Evolutionary conservation across 768 basidiomycete genomes (phyloP).

Genomic region (Termitomyces sp.): DNA sequence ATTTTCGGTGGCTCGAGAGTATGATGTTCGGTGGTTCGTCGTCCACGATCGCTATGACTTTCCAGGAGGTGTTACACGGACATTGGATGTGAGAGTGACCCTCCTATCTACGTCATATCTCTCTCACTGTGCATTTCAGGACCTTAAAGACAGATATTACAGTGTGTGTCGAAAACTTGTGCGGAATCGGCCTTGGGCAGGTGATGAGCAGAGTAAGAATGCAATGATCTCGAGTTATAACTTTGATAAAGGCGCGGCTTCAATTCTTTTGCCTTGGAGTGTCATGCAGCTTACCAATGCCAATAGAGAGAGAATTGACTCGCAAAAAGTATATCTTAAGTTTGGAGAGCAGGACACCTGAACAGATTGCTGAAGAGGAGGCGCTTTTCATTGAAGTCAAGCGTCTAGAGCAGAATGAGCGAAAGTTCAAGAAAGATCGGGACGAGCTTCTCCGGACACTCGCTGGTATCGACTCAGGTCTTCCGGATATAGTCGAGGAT

Average conservation of each 20-base stretch:
- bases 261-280: background rate
- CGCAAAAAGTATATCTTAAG: constrained; percentile 85
- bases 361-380: constrained; percentile 94
- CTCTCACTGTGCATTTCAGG: constrained; percentile 41
- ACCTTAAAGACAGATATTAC: constrained; percentile 93
- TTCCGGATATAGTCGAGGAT: constrained; percentile 71
- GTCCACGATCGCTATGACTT: constrained; percentile 88
- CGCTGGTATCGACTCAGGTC: constrained; percentile 83
- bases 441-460: constrained; percentile 84
- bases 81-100: constrained; percentile 60
- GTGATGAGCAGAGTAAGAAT: constrained; percentile 71
- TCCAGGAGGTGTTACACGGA: constrained; percentile 45
- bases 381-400: constrained; percentile 91
- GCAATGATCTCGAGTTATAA: constrained; percentile 66
- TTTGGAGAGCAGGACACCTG: constrained; percentile 84
- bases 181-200: constrained; percentile 78
- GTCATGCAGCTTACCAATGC: background rate
- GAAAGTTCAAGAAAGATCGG: constrained; percentile 81
- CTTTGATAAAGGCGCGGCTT: constrained; percentile 79
- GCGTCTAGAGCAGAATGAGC: constrained; percentile 91
- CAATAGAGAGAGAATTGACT: constrained; percentile 75
- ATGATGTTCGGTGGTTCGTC: constrained; percentile 87
- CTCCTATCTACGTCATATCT: background rate
- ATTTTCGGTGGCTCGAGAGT: constrained; percentile 74
- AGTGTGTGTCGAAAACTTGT: constrained; percentile 87